Evolutionary conservation across 176 grass and related monocot genomes (phyloP).

Genomic region (Pharus latifolius): DNA sequence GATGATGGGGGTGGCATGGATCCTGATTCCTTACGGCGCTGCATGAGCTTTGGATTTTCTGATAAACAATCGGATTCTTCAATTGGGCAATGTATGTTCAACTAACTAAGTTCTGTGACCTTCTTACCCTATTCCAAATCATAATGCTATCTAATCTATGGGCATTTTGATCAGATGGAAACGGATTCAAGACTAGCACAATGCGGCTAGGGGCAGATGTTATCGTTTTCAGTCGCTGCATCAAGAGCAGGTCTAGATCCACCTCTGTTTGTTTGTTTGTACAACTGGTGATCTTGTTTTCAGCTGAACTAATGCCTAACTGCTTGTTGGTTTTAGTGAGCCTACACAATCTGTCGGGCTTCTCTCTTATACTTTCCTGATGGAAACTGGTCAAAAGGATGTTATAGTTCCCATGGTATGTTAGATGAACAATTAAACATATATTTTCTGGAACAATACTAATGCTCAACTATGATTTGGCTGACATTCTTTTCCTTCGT

Average conservation of each 20-base stretch:
- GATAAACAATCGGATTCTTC: conserved; percentile 56
- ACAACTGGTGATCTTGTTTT: not conserved
- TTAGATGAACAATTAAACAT: not conserved
- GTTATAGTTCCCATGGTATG: conserved; percentile 66
- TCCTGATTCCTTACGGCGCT: conserved; percentile 63
- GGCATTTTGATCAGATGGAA: conserved; percentile 47
- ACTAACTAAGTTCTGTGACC: not conserved
- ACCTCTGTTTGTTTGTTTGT: not conserved
- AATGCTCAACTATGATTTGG: not conserved
- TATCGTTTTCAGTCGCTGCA: conserved; percentile 60
- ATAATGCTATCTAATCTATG: not conserved
- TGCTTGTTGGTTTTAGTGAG: conserved; percentile 23
- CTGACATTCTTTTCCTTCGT: not conserved
- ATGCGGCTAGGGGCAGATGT: conserved; percentile 82
- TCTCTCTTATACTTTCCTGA: conserved; percentile 72
- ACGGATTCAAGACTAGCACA: conserved; percentile 90
- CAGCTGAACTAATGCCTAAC: not conserved
- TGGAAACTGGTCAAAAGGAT: conserved; percentile 41
- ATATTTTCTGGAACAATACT: not conserved
- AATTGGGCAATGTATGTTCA: conserved; percentile 67
- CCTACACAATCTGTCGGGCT: conserved; percentile 66
- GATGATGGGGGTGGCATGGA: conserved; percentile 88
- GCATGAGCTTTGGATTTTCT: conserved; percentile 92
- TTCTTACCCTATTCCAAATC: not conserved
- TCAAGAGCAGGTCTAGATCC: conserved; percentile 32